Conservation (phyloP, 2,329 filamentous ascomycete genomes). For the Hysterium pulicare region DNA sequence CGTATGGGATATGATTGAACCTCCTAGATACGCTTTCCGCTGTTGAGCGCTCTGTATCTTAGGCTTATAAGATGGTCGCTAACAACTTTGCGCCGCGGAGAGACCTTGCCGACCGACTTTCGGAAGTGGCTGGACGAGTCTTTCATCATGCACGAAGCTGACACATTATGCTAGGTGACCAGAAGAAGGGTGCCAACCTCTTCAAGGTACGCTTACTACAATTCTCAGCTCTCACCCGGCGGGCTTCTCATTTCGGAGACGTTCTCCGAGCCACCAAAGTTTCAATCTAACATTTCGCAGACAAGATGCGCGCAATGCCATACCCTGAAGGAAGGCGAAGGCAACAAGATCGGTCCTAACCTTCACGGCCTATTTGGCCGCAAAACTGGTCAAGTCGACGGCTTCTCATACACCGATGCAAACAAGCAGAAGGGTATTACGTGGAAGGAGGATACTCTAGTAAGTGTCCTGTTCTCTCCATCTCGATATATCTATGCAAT, state of each 20-base stretch:
- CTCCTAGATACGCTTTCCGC: too few species aligned
- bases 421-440: conserved; percentile 95
- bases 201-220: conserved; percentile 68
- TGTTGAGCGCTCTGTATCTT: too few species aligned
- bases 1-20: too few species aligned
- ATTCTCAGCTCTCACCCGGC: too few species aligned
- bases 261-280: too few species aligned
- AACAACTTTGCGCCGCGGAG: too few species aligned
- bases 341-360: conserved; percentile 97
- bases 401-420: conserved; percentile 97
- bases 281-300: too few species aligned
- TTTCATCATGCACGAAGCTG: conserved; percentile 3
- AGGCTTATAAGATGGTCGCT: too few species aligned
- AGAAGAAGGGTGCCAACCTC: conserved; percentile 95
- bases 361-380: conserved; percentile 97
- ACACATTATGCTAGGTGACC: conserved; percentile 62
- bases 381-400: conserved; percentile 85
- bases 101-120: too few species aligned
- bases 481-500: neutral
- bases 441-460: conserved; percentile 83
- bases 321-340: conserved; percentile 83
- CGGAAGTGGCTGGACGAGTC: too few species aligned
- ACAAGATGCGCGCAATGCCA: conserved; percentile 98
- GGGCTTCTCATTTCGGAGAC: too few species aligned
- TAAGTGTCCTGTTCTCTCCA: conserved; percentile 46